A percentile compares a stretch with the other conserved stretches of the same genome.
Conservation (phyloP, 1,284 basidiomycete species). For the Apiotrichum brassicae region DNA sequence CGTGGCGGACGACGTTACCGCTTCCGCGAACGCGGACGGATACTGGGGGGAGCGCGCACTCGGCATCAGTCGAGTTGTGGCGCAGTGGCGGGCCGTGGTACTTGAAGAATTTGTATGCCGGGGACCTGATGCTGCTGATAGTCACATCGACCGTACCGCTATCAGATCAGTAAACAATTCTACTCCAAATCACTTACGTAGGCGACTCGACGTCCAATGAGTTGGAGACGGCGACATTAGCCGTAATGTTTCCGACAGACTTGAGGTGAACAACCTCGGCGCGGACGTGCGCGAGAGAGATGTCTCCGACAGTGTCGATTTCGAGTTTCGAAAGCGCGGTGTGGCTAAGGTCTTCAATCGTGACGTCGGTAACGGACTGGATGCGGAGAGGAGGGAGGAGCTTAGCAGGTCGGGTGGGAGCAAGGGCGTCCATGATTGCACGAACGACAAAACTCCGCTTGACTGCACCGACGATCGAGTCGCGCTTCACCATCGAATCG, state of each 20-base stretch:
- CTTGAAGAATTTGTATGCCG: not conserved
- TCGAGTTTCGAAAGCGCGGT: constrained; percentile 1
- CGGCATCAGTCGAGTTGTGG: not conserved
- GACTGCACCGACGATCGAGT: not conserved
- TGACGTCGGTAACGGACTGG: too few species aligned
- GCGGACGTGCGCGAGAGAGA: constrained; percentile 3
- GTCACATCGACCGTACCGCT: constrained; percentile 13
- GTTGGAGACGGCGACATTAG: constrained; percentile 2
- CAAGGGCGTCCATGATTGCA: not conserved
- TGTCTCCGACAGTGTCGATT: constrained; percentile 5
- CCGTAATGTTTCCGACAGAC: constrained; percentile 4
- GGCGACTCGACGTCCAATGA: constrained; percentile 1
- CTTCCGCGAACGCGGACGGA: constrained; percentile 2
- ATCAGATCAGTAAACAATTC: not conserved
- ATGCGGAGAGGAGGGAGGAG: too few species aligned
- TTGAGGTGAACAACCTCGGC: constrained; percentile 6
- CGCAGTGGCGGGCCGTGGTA: not conserved
- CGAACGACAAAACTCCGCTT: not conserved
- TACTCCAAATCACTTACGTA: not conserved
- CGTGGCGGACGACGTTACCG: constrained; percentile 11
- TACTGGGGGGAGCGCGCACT: constrained; percentile 12
- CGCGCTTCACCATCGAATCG: not conserved
- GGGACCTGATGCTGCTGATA: not conserved
- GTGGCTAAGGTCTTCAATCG: not conserved
- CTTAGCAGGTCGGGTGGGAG: too few species aligned